These are phyloP conservation scores for Sugiyamaella novakii DNA, from an alignment of 1,139 yeast species.

Conservation along the genomic window DNA sequence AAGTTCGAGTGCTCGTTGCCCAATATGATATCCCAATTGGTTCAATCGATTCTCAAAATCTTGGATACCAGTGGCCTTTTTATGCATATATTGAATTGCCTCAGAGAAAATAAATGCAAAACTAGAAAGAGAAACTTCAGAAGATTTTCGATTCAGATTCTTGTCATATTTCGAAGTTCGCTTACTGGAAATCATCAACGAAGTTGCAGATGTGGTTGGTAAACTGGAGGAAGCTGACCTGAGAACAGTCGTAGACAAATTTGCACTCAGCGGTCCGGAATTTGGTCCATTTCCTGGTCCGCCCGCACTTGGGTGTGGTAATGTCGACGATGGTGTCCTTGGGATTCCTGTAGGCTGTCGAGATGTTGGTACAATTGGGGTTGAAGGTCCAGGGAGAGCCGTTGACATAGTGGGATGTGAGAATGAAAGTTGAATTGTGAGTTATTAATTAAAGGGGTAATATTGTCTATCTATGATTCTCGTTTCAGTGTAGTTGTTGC, in stretches of 20 bases:
- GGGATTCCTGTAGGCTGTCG: slow-evolving; percentile 37
- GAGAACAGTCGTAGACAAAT: background rate
- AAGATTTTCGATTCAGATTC: slow-evolving; percentile 62
- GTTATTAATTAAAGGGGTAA: too few relatives aligned
- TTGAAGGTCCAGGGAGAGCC: slow-evolving; percentile 21
- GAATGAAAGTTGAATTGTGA: too few relatives aligned
- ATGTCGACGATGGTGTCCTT: slow-evolving; percentile 38
- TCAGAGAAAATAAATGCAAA: slow-evolving; percentile 74
- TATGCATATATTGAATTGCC: slow-evolving; percentile 66
- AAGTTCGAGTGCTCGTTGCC: slow-evolving; percentile 60
- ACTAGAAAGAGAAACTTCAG: slow-evolving; percentile 67
- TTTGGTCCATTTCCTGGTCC: slow-evolving; percentile 12
- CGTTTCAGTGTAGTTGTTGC: too few relatives aligned
- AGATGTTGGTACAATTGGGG: slow-evolving; percentile 40
- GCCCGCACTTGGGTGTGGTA: slow-evolving; percentile 35
- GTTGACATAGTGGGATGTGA: slow-evolving; percentile 20
- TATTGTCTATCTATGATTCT: too few relatives aligned
- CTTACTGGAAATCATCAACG: slow-evolving; percentile 17
- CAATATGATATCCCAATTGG: slow-evolving; percentile 73
- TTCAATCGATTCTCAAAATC: slow-evolving; percentile 77
- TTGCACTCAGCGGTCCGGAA: background rate
- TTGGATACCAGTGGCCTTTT: slow-evolving; percentile 66
- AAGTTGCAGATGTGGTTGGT: slow-evolving; percentile 5
- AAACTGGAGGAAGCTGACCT: slow-evolving; percentile 1
- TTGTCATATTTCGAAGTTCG: slow-evolving; percentile 59